A percentile compares a stretch with the other conserved stretches of the same genome.
Evolutionary conservation across 495 filamentous ascomycete genomes (phyloP).

Genomic region (Aspergillus bertholletiae): DNA sequence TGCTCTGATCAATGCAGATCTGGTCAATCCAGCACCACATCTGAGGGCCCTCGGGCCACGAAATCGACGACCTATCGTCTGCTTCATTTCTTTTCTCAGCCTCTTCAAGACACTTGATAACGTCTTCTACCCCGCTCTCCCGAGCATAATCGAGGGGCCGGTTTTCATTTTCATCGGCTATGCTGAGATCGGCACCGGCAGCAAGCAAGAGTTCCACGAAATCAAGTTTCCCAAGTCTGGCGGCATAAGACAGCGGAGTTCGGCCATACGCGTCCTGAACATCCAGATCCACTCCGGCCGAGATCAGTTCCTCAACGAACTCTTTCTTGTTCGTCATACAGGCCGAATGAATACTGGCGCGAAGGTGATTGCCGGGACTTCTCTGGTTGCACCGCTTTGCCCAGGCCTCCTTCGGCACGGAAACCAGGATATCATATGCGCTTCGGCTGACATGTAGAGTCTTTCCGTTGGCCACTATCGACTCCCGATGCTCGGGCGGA

Average conservation of each 20-base stretch:
- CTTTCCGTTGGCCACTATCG: not conserved
- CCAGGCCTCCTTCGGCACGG: not conserved
- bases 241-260: not conserved
- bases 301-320: not conserved
- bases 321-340: not conserved
- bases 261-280: not conserved
- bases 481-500: not conserved
- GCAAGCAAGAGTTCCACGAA: not conserved
- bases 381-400: not conserved
- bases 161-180: not conserved
- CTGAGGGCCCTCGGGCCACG: not conserved
- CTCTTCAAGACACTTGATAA: not conserved
- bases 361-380: not conserved
- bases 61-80: not conserved
- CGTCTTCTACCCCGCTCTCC: not conserved
- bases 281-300: not conserved
- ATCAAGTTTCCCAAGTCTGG: not conserved
- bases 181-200: not conserved
- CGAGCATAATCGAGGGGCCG: not conserved
- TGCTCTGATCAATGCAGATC: not conserved
- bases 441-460: not conserved
- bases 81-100: not conserved
- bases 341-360: not conserved
- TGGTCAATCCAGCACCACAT: conserved; percentile 3
- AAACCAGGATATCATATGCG: not conserved